Evolutionary conservation across 2,329 filamentous ascomycete species (phyloP).

Genomic region (Penicillium verrucosum): DNA sequence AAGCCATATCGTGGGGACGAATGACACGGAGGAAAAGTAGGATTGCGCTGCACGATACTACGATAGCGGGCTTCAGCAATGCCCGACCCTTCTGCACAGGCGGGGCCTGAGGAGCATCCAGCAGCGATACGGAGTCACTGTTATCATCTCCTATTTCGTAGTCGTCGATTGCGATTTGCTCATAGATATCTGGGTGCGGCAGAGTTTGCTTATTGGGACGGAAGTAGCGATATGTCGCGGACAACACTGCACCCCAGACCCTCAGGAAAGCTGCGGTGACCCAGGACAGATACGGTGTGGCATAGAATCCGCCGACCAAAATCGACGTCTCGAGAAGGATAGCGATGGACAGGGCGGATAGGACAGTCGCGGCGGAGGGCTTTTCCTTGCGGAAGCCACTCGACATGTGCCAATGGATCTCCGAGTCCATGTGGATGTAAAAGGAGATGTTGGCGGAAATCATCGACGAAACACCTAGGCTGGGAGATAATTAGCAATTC

Average conservation of each 20-base stretch:
- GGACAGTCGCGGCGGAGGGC: constrained; percentile 8
- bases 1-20: constrained; percentile 16
- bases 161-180: constrained; percentile 18
- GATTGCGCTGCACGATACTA: constrained; percentile 4
- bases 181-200: constrained; percentile 18
- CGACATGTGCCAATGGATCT: constrained; percentile 25
- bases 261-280: constrained; percentile 7
- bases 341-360: constrained; percentile 14
- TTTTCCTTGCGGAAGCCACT: constrained; percentile 12
- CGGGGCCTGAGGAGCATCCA: background rate
- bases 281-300: constrained; percentile 12
- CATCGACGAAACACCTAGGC: constrained; percentile 15
- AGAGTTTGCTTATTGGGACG: constrained; percentile 1
- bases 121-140: constrained; percentile 8
- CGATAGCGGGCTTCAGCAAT: constrained; percentile 3
- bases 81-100: background rate
- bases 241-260: constrained; percentile 10
- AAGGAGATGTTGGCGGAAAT: constrained; percentile 21
- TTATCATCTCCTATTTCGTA: constrained; percentile 14
- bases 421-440: constrained; percentile 17
- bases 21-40: constrained; percentile 9
- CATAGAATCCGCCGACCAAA: constrained; percentile 10
- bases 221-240: background rate
- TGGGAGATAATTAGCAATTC: constrained; percentile 3
- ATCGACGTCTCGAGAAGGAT: constrained; percentile 13